Evolutionary conservation across 257 asterid species (phyloP), one percentile per base, ranked within the genome.

Genomic region (Solanum clarkiae): DNA sequence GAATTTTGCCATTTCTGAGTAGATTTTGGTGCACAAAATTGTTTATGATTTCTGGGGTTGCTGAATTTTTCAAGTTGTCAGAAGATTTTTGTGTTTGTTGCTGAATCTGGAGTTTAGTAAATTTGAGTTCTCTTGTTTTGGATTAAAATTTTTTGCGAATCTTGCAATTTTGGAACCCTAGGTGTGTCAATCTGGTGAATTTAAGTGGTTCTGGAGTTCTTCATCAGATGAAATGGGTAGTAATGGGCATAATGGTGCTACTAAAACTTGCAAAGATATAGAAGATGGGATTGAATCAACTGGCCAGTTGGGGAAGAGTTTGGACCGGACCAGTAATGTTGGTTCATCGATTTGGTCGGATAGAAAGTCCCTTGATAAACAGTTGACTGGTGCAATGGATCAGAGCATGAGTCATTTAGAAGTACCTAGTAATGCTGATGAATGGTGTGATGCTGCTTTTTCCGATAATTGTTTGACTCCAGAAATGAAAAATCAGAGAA

Each of bases 191-290:
- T 81, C 45, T 74, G 45, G 85, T 81, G 68, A 68, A 56, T 45
- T 68, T 83, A 47, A 66, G 86, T 10, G 69, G 71, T 85, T 85
- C 82, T 87, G 87, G 81, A 77, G 79, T 42, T 70, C 87, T 42
- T 70, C 87, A 85, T 69, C 69, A 71, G 53, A 89, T 87, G 88
- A 85, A 80, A 91, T 94, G 99, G 93, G 86, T 83, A 86, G 90
- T 82, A 86, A 86, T 75, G 91, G 89, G 84, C 53, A 7, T 17
- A 85, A 49, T 87, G 91, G 82, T 0, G 24, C 53, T 40, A 17
- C 79, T 57, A 85, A 86, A 71, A 32, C 85, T 62, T 87, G 84
- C 2, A n/a, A 66, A 60, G 66, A 82, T 47, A 16, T 85, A 83
- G 92, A 88, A 84, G 87, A 68, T 81, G 84, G 72, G 55, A 90